Conservation (phyloP, 2,329 filamentous ascomycete species). For the Aspergillus versicolor region DNA sequence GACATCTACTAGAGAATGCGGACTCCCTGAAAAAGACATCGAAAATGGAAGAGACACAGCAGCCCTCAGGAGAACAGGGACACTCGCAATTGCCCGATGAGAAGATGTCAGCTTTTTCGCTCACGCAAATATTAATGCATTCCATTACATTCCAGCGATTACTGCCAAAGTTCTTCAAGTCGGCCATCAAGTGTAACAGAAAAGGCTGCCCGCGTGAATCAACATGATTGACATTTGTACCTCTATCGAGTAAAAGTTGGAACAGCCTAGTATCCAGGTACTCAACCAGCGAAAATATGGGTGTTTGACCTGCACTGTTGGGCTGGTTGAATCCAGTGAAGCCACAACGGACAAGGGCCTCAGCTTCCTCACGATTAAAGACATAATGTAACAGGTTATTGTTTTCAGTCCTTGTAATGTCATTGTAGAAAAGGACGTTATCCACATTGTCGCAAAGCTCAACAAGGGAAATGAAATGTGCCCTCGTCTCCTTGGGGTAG, state of each 20-base stretch:
- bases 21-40: background rate
- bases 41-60: background rate
- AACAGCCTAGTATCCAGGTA: background rate
- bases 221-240: background rate
- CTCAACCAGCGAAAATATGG: too few relatives aligned
- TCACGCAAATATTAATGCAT: background rate
- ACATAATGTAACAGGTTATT: background rate
- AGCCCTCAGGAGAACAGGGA: background rate
- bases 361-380: background rate
- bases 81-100: background rate
- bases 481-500: too few relatives aligned
- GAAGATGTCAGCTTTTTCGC: background rate
- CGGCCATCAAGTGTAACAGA: background rate
- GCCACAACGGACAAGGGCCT: background rate
- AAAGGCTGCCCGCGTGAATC: background rate
- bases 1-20: too few relatives aligned
- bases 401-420: too few relatives aligned
- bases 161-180: accelerated
- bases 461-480: background rate
- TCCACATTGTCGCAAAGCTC: background rate
- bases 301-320: background rate
- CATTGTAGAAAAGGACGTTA: background rate
- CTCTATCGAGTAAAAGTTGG: background rate
- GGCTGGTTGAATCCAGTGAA: background rate
- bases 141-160: background rate